Base-by-base conservation (phyloP, 768 basidiomycete species). In the Russula virescens region DNA sequence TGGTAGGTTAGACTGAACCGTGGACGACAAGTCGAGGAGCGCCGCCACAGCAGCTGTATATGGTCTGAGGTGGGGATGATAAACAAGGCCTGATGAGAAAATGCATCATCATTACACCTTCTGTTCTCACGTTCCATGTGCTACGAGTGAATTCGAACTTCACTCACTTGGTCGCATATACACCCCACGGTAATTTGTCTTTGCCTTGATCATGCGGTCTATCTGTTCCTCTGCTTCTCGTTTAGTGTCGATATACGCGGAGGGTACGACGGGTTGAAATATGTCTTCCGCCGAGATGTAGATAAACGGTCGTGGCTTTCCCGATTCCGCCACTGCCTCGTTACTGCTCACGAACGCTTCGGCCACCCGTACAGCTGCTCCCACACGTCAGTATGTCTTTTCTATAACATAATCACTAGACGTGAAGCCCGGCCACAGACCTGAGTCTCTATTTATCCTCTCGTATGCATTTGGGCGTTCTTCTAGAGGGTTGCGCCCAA, bases 211-310 rank as follows among this genome's bases (percentile, higher is more conserved):
- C 70, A 87, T 79, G 34, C 76, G 71, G 49, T 77, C 78, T 62
- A 98, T 91, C 35, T 76, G 78, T 40, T 74, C 70, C 72, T 99
- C 97, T 9, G 97, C 94, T 69, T 94, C 84, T 21, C 95, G 85
- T 76, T 99, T 99, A n/a, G 91, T 89, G 71, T 88, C 81, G 69
- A 98, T 93, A 76, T 99, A 99, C 40, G 89, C 77, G 0, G 83
- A 79, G 31, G 94, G 85, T 54, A 98, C 83, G 69, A 96, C 69
- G 28, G 96, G 97, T 16, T 91, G 84, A 75, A 86, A 94, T 51
- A 96, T 83, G 72, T 95, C 93, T 70, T 96, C 96, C 7, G 97
- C 97, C 53, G 97, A 99, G 60, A 99, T 79, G 75, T 91, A 98
- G 45, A 98, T 81, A 74, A 99, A 98, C n/a, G 87, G 82, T 58